Evolutionary conservation across 2,329 filamentous ascomycete genomes (phyloP), one percentile per base, ranked within the genome.

Genomic region (Tothia fuscella): DNA sequence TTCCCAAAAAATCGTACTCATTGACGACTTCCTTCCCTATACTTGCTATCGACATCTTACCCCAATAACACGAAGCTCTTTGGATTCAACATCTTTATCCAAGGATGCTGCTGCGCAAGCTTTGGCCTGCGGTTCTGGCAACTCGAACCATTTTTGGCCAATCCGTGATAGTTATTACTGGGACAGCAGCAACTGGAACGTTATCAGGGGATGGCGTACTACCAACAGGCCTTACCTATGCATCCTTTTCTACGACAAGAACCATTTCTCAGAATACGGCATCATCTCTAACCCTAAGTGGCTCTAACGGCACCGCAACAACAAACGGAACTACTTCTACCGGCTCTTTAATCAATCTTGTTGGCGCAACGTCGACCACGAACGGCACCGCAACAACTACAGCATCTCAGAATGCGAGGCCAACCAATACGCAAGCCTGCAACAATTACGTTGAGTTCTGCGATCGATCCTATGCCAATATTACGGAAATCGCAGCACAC

Each of bases 401-500:
- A 12, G 20, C 38, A 20, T 50, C 54, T 9, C 47, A 54, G 16
- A n/a, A n/a, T n/a, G 47, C 53, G 9, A 43, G 47, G 28, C 58
- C 60, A 4, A 53, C 56, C 4, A 63, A 63, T 43, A 63, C 60
- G 2, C 60, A 62, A 40, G 51, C 60, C n/a, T 63, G 60, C 50
- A 63, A 63, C 49, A 57, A 57, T 49, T 62, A 61, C 41, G 49
- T 54, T 22, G 60, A 63, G 46, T 56, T 63, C 40, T 63, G 60
- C 50, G 48, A 50, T 5, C 50, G 60, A 17, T 55, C 54, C 40
- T 63, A 62, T 46, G 60, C 57, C 21, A 62, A 63, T 44, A 60
- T 63, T 35, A 62, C 60, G n/a, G 54, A 62, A 47, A 57, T 63
- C 25, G 55, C 53, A 38, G 60, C 60, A 7, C 60, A 63, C 47